A percentile compares a stretch with the other conserved stretches of the same genome.
phyloP scores from a whole-genome alignment of 2,329 filamentous ascomycete species.

The Diplodia sapinea region DNA sequence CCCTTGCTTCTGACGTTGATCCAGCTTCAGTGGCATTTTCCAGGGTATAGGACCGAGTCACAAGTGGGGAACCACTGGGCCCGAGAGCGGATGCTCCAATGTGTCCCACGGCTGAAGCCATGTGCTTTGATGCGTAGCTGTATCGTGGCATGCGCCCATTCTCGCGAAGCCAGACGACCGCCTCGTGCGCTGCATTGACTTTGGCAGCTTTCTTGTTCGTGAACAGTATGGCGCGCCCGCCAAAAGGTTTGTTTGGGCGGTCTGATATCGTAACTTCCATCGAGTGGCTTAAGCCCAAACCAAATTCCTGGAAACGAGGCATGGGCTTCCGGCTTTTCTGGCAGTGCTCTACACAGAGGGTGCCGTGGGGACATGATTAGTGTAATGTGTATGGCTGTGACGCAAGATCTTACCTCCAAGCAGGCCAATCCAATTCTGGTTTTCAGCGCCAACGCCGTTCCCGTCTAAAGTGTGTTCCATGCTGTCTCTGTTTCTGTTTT shows the following conservation, averaged over 20 bases:
- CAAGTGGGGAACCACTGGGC: too few relatives aligned
- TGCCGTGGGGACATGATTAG: not conserved
- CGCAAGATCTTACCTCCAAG: conserved; percentile 34
- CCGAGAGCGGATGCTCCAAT: too few relatives aligned
- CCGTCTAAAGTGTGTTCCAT: conserved; percentile 34
- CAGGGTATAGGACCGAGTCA: too few relatives aligned
- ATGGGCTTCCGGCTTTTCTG: conserved; percentile 37
- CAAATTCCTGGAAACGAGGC: conserved; percentile 45
- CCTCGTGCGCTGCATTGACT: conserved; percentile 49
- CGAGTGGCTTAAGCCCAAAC: conserved; percentile 40
- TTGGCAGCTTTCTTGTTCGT: conserved; percentile 51
- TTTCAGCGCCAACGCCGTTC: conserved; percentile 33
- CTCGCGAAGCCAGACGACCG: conserved; percentile 50
- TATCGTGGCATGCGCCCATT: conserved; percentile 43
- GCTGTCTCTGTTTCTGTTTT: conserved; percentile 34
- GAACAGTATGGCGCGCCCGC: conserved; percentile 43
- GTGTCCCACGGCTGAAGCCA: conserved; percentile 2
- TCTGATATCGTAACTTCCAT: conserved; percentile 40
- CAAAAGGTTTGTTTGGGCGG: conserved; percentile 42
- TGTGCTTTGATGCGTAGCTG: conserved; percentile 41
- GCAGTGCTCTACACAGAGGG: conserved; percentile 40
- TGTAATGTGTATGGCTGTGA: not conserved
- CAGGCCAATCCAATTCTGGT: conserved; percentile 47
- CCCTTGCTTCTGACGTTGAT: too few relatives aligned
- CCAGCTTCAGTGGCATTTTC: too few relatives aligned